Base-by-base conservation (phyloP, 192 early-diverging fungal genomes). In the Irineochytrium annulatum region DNA sequence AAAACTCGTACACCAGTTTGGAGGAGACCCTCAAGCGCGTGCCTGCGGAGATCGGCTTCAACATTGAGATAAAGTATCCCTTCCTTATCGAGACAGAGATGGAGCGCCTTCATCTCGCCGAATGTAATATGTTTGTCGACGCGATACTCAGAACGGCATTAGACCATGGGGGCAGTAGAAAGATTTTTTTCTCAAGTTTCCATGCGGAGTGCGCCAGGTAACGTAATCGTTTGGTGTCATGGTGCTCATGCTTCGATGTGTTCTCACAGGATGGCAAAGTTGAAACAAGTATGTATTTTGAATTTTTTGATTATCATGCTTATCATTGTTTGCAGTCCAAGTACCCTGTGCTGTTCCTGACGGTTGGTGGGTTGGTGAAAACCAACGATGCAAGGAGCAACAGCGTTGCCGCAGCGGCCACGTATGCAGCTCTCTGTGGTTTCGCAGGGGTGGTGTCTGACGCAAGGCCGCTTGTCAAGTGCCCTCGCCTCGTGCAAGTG, bases 21-120 rank as follows among this genome's bases (percentile, higher is more conserved):
- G 76, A 78, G 52, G 87, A 91, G 37, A 84, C 88, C 4, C 67
- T 78, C 28, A 24, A 13, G 79, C 77, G 68, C 26, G 82, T 95
- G 20, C 92, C 93, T 0, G 64, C 70, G 3, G 63, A 71, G 6
- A 82, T 89, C 30, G 93, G 92, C 3, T 97, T 95, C 64, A 94
- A 95, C 60, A 89, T 97, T 53, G 95, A 97, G 67, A 82, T 97
- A 71, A 97, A 97, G 73, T 97, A 95, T 57, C 95, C 95, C 3
- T 89, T 91, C 83, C 73, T 89, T 3, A 86, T 93, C 55, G 95
- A 97, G 63, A 90, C 92, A 34, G 88, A 93, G 69, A 74, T 76
- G 30, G 86, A 84, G 26, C 78, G 80, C 30, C 73, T 97, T 14
- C 80, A 81, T 53, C 56, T 72, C 4, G 83, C 86, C 31, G 95